Evolutionary conservation across 2,329 filamentous ascomycete species (phyloP), one percentile per base, ranked within the genome.

Genomic region (Colletotrichum tamarilloi): DNA sequence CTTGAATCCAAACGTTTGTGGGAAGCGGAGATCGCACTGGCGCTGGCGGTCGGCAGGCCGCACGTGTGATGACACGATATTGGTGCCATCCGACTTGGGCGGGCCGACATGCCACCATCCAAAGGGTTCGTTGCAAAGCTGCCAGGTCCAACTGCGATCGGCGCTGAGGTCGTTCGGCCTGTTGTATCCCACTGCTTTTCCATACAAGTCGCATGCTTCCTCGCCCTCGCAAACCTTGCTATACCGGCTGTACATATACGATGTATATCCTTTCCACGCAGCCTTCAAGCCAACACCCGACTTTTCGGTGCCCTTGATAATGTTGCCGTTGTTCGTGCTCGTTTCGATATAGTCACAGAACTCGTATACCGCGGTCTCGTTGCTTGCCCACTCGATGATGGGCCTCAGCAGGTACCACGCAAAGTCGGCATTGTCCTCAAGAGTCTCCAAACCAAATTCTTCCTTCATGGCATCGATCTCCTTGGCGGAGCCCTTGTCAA

Each of bases 401-500:
- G 70, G 70, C 42, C 64, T 55, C 57, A 52, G 46, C 22, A 63
- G 38, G n/a, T 58, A 62, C 11, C 24, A 42, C 12, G 42, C 68
- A 5, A 74, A 74, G 52, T 74, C 70, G 46, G 58, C 65, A 14
- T 63, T 28, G 42, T 73, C 65, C 14, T n/a, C 30, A 16, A 74
- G 49, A 14, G 49, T 62, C 16, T 56, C 62, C 9, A 74, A 38
- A 9, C 52, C 68, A 26, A 74, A 74, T 28, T 74, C 38, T 24
- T 62, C 26, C 58, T 74, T 74, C 62, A 74, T 71, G n/a, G n/a
- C 58, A 4, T 42, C 35, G 22, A 74, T 46, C 19, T 72, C 49
- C 22, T 46, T 12, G 14, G 19, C 62, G 16, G 59, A 42, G 11
- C 68, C 72, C 14, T 59, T 62, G 30, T 80, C 77, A 5, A 80